A percentile compares a stretch with the other conserved stretches of the same genome.
Evolutionary conservation across 169 alveolate genomes (phyloP).

Genomic region (Eimeria acervulina): DNA sequence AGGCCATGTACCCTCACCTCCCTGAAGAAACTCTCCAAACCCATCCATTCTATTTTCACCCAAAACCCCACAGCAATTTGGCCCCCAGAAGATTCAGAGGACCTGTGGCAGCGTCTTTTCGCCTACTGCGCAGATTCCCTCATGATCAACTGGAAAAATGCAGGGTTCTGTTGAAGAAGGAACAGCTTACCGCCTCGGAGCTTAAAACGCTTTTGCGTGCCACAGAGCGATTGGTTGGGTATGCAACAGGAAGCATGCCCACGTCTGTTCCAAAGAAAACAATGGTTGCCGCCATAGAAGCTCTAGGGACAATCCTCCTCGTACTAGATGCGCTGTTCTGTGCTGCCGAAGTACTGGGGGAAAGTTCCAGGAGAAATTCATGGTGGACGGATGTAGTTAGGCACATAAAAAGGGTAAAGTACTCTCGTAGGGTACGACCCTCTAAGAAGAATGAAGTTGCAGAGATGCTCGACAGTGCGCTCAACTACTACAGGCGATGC

Average conservation of each 20-base stretch:
- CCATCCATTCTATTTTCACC: constrained; percentile 12
- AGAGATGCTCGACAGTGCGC: background rate
- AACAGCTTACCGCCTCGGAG: no score
- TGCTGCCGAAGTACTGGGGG: constrained; percentile 46
- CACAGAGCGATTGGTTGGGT: constrained; percentile 32
- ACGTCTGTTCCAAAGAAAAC: background rate
- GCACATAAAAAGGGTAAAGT: background rate
- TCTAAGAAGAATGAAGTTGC: background rate
- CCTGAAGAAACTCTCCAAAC: background rate
- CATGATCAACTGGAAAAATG: background rate
- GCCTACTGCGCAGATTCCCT: background rate
- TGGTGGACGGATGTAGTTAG: constrained; percentile 8
- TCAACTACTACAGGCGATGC: background rate
- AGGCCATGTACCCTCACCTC: background rate
- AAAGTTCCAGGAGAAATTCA: background rate
- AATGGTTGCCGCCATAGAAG: background rate
- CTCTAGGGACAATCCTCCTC: background rate
- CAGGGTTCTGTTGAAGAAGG: background rate
- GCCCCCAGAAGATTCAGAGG: background rate
- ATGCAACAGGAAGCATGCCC: background rate
- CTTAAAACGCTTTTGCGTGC: background rate
- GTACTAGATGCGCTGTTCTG: constrained; percentile 26
- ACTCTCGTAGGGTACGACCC: background rate
- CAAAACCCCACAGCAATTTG: background rate
- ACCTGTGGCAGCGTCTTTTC: background rate